Evolutionary conservation across 176 grass and related monocot species (phyloP).

Genomic region (Eremochloa ophiuroides): DNA sequence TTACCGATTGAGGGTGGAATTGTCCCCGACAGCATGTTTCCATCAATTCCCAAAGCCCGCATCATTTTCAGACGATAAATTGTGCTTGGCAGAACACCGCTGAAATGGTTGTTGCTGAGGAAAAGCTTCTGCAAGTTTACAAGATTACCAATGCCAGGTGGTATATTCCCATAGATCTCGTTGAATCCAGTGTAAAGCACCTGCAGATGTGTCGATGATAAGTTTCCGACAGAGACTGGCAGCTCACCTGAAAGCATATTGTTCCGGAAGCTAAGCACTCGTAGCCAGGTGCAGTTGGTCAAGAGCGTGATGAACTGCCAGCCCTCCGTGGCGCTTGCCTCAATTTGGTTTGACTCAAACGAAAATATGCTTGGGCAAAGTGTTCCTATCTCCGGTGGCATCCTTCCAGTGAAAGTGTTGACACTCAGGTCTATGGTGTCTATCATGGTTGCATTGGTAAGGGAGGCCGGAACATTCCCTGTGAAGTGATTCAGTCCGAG

Average conservation of each 20-base stretch:
- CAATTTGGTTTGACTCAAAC: neutral
- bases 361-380: conserved; percentile 16
- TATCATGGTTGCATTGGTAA: conserved; percentile 36
- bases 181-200: conserved; percentile 17
- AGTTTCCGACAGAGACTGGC: conserved; percentile 31
- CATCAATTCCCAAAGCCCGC: neutral
- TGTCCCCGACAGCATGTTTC: conserved; percentile 26
- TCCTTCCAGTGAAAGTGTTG: conserved; percentile 35
- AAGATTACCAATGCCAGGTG: conserved; percentile 27
- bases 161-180: conserved; percentile 30
- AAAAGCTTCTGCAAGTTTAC: neutral
- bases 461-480: conserved; percentile 30
- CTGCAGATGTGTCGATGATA: conserved; percentile 31
- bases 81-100: conserved; percentile 30
- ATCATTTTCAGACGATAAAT: conserved; percentile 31
- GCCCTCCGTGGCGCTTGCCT: neutral
- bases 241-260: conserved; percentile 31
- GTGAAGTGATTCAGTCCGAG: conserved; percentile 25
- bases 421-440: conserved; percentile 2
- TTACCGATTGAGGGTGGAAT: conserved; percentile 32
- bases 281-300: conserved; percentile 48
- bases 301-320: conserved; percentile 27
- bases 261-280: neutral
- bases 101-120: conserved; percentile 6
- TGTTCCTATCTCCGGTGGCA: conserved; percentile 37